Evolutionary conservation across 179 eudicot species (phyloP).

Genomic region (Beta lomatogona): DNA sequence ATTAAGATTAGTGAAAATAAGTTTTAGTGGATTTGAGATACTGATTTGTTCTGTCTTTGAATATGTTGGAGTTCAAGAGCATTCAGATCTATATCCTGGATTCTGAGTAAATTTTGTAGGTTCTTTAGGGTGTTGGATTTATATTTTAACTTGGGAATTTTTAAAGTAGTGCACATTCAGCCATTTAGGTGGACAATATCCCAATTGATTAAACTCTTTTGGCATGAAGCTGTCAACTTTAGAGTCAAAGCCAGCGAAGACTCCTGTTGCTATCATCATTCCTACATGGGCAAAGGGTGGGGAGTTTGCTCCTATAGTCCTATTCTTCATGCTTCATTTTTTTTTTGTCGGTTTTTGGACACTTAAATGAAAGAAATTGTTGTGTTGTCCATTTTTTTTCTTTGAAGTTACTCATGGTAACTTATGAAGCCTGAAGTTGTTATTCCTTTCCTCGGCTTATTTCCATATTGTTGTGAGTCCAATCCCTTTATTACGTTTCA

Average conservation of each 20-base stretch:
- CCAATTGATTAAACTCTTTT: slow-evolving; percentile 15
- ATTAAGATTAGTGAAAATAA: slow-evolving; percentile 12
- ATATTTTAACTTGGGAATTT: slow-evolving; percentile 22
- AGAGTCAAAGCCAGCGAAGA: slow-evolving; percentile 28
- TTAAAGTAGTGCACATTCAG: slow-evolving; percentile 1
- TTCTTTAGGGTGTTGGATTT: slow-evolving; percentile 33
- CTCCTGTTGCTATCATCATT: slow-evolving; percentile 37
- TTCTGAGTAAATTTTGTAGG: slow-evolving; percentile 32
- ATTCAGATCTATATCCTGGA: slow-evolving; percentile 33
- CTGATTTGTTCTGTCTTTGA: slow-evolving; percentile 8
- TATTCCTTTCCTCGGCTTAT: not conserved
- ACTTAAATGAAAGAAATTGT: not conserved
- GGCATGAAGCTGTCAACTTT: slow-evolving; percentile 37
- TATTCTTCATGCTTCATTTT: not conserved
- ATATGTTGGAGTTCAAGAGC: not conserved
- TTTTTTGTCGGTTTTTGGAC: not conserved
- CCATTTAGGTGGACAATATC: not conserved
- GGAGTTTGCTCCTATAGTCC: not conserved
- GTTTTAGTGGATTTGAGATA: slow-evolving; percentile 8
- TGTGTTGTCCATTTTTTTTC: not conserved
- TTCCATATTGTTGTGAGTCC: too few relatives aligned
- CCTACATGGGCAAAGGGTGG: slow-evolving; percentile 17
- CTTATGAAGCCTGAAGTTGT: not conserved
- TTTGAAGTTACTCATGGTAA: not conserved
- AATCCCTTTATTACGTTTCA: too few relatives aligned